Evolutionary conservation across 495 filamentous ascomycete genomes (phyloP).

Genomic region (Emericellopsis terricola): DNA sequence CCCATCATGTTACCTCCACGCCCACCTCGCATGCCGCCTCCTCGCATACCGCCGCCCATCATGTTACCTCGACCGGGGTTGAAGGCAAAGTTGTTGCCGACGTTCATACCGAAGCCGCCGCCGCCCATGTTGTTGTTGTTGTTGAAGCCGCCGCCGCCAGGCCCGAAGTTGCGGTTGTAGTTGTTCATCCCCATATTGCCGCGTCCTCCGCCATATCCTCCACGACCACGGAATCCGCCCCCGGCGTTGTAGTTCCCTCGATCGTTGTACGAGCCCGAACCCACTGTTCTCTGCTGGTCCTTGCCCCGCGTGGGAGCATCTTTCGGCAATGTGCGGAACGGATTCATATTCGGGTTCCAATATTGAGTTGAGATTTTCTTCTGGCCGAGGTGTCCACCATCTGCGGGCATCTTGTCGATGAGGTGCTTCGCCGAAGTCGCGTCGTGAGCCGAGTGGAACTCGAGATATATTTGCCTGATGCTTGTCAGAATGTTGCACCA

Average conservation of each 20-base stretch:
- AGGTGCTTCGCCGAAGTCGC: constrained; percentile 71
- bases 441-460: constrained; percentile 70
- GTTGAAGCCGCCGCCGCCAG: constrained; percentile 17
- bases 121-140: constrained; percentile 43
- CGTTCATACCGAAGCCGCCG: constrained; percentile 33
- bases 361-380: constrained; percentile 62
- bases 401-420: constrained; percentile 43
- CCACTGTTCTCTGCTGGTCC: constrained; percentile 37
- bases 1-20: constrained; percentile 39
- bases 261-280: constrained; percentile 20
- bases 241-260: constrained; percentile 19
- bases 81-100: constrained; percentile 6
- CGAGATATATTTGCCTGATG: constrained; percentile 72
- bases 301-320: constrained; percentile 63
- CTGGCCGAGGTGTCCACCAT: constrained; percentile 22
- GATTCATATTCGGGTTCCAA: constrained; percentile 60
- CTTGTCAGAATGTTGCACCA: constrained; percentile 6
- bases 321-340: constrained; percentile 84
- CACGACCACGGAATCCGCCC: constrained; percentile 12
- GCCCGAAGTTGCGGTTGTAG: constrained; percentile 20
- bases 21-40: constrained; percentile 25
- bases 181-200: constrained; percentile 22
- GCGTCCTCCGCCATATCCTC: constrained; percentile 10
- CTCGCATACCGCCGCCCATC: constrained; percentile 52
- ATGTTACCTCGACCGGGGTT: constrained; percentile 33